Evolutionary conservation across 2,329 filamentous ascomycete genomes (phyloP), one percentile per base, ranked within the genome.

Genomic region (Biscogniauxia mediterranea): DNA sequence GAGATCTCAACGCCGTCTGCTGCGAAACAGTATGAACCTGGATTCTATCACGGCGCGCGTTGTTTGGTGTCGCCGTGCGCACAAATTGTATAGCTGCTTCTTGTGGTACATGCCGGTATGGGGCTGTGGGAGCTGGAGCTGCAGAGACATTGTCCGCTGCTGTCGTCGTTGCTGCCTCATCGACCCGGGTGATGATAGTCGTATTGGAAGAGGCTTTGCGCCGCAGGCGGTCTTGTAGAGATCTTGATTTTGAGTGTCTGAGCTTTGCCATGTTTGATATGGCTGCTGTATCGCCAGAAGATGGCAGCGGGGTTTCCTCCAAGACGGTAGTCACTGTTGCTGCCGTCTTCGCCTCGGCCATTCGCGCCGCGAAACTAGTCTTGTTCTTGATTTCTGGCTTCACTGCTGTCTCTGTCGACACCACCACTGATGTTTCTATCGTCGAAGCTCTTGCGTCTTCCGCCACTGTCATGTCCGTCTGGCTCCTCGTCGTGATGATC

Each of bases 31-130:
- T 79, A 65, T 82, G 80, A 13, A 77, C 70, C 9, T 75, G 70
- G 25, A 68, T 65, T 5, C 69, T 68, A 55, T 79, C 72, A n/a
- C 38, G 38, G 25, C 73, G 73, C 69, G 76, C 73, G 50, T 69
- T 67, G 20, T 79, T 78, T 17, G 78, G 75, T 1, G 82, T 84
- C 0, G 84, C 80, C 0, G 85, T 87, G 52, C 78, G 74, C 9
- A 79, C 74, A 67, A 87, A 87, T 60, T 86, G 83, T 13, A 78
- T 69, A 1, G 84, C 84, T 0, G 85, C 85, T 42, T 82, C 78
- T 57, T 78, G 77, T 15, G 85, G 85, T 1, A 85, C 73, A 66
- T 87, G 81, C 42, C 76, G 81, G 64, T 85, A 81, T 5, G 68
- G 65, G 20, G 60, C 50, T 9, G 57, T 19, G 25, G 56, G n/a